Conservation (phyloP, 2,329 filamentous ascomycete genomes). For the Nothophoma quercina region DNA sequence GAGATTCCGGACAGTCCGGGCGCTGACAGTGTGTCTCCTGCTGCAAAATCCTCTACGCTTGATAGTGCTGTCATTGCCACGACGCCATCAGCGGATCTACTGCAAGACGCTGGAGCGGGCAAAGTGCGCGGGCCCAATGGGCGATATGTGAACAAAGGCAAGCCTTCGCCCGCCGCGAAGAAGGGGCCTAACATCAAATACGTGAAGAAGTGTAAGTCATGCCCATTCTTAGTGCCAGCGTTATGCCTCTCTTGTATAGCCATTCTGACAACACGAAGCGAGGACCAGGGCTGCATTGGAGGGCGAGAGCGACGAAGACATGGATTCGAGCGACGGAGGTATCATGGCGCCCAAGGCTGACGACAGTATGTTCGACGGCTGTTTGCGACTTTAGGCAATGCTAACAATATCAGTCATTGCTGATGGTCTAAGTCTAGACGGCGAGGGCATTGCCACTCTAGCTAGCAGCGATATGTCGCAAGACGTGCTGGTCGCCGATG, state of each 20-base stretch:
- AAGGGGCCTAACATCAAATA: background rate
- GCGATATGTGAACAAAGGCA: conserved; percentile 18
- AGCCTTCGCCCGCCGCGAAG: background rate
- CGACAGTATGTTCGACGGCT: conserved; percentile 1
- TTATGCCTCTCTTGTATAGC: too few relatives aligned
- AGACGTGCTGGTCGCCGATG: background rate
- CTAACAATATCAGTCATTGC: background rate
- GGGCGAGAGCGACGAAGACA: background rate
- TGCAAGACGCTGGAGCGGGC: conserved; percentile 19
- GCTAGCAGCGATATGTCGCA: background rate
- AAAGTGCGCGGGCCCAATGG: conserved; percentile 30
- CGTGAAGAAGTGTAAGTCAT: conserved; percentile 6
- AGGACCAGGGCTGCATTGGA: background rate
- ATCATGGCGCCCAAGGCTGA: background rate
- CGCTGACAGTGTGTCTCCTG: background rate
- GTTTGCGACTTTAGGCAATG: too few relatives aligned
- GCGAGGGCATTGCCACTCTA: background rate
- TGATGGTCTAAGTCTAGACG: background rate
- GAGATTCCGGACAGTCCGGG: background rate
- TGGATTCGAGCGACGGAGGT: background rate
- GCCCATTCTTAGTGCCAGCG: too few relatives aligned
- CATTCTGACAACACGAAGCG: conserved; percentile 1
- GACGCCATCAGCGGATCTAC: background rate
- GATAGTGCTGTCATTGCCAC: background rate
- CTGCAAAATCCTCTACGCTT: background rate